Percentiles rank a stretch among this genome's conserved stretches.
Evolutionary conservation across 2,329 filamentous ascomycete genomes (phyloP).

Genomic region (Aspergillus fructus): DNA sequence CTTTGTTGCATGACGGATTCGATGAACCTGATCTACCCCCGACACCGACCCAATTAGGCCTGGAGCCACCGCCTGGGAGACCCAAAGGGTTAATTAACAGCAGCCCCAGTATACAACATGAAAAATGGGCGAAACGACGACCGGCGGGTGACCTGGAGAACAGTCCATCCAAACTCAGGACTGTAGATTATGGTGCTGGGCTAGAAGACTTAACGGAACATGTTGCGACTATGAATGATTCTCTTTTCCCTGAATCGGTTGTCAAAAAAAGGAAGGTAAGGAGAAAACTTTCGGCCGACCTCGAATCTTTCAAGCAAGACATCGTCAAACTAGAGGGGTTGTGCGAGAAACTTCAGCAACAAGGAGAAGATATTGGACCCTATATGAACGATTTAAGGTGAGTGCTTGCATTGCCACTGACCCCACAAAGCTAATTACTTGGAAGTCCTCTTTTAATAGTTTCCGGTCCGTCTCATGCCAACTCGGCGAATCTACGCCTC

Average conservation of each 20-base stretch:
- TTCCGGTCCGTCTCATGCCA: constrained; percentile 26
- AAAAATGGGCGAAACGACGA: constrained; percentile 27
- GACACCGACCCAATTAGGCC: constrained; percentile 43
- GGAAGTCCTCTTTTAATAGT: constrained; percentile 32
- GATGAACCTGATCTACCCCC: constrained; percentile 64
- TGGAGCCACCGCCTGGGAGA: constrained; percentile 35
- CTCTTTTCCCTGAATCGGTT: constrained; percentile 24
- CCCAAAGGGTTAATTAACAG: constrained; percentile 34
- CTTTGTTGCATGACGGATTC: constrained; percentile 28
- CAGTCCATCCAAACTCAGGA: constrained; percentile 32
- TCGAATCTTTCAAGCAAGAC: constrained; percentile 59
- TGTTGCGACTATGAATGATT: constrained; percentile 7
- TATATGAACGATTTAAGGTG: constrained; percentile 36
- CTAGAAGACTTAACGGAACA: constrained; percentile 10
- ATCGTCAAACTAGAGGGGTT: constrained; percentile 58
- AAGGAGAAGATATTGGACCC: constrained; percentile 28
- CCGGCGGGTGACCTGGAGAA: constrained; percentile 22
- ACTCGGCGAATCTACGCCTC: constrained; percentile 21
- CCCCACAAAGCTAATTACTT: constrained; percentile 18
- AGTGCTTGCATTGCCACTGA: constrained; percentile 12
- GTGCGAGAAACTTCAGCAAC: constrained; percentile 54
- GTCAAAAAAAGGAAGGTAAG: constrained; percentile 52
- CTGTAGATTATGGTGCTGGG: constrained; percentile 18
- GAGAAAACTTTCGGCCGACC: constrained; percentile 56
- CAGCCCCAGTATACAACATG: constrained; percentile 36